phyloP scores from a whole-genome alignment of 495 filamentous ascomycete genomes.

The Lentithecium fluviatile region DNA sequence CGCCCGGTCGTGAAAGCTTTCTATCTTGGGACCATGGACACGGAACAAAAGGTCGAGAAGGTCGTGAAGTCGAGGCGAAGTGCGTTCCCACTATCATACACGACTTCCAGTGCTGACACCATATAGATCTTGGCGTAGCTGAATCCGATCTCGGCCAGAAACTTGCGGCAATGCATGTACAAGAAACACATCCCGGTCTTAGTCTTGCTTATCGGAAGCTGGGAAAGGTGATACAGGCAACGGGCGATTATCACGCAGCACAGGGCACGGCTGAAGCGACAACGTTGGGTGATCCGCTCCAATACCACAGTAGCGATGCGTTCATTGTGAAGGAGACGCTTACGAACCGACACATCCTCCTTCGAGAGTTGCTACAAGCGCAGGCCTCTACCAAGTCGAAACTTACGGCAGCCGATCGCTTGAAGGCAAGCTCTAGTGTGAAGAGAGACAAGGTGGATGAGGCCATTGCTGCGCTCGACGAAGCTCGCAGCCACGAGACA shows the following conservation, averaged over 20 bases:
- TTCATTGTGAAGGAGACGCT: slow-evolving; percentile 99
- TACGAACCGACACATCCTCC: slow-evolving; percentile 97
- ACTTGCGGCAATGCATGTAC: slow-evolving; percentile 75
- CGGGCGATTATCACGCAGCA: slow-evolving; percentile 94
- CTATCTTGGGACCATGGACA: slow-evolving; percentile 92
- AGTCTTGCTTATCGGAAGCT: slow-evolving; percentile 90
- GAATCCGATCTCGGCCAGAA: slow-evolving; percentile 94
- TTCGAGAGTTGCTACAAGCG: slow-evolving; percentile 87
- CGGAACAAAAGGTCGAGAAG: slow-evolving; percentile 90
- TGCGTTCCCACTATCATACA: slow-evolving; percentile 45
- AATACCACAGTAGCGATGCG: slow-evolving; percentile 92
- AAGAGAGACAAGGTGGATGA: slow-evolving; percentile 94
- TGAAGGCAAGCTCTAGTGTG: slow-evolving; percentile 80
- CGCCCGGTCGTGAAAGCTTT: slow-evolving; percentile 92
- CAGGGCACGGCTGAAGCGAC: slow-evolving; percentile 97
- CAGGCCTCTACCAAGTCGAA: slow-evolving; percentile 77
- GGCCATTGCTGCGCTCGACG: slow-evolving; percentile 82
- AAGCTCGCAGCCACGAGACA: slow-evolving; percentile 74
- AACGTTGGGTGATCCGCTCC: slow-evolving; percentile 87
- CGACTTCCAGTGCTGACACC: slow-evolving; percentile 2
- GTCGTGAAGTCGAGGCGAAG: slow-evolving; percentile 90
- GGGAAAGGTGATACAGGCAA: slow-evolving; percentile 85
- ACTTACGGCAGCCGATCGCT: slow-evolving; percentile 77
- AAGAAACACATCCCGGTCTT: slow-evolving; percentile 87
- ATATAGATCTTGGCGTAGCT: slow-evolving; percentile 77